These are phyloP conservation scores for Tothia fuscella DNA, from an alignment of 2,329 filamentous ascomycete species.

Conservation along the genomic window DNA sequence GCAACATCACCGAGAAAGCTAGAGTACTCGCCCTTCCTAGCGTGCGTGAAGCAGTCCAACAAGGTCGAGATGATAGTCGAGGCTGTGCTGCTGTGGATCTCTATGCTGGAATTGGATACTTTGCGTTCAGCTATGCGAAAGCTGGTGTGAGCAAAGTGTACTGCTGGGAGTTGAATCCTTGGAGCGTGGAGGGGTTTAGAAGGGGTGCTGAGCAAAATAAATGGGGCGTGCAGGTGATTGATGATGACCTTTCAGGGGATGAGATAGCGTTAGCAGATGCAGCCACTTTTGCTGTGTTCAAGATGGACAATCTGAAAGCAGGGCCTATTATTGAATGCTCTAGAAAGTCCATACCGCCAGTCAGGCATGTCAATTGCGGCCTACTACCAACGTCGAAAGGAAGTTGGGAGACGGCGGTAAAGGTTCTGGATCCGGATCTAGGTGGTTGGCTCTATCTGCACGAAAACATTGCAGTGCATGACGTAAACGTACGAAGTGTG, in stretches of 20 bases:
- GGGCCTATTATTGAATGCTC: slow-evolving; percentile 16
- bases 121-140: slow-evolving; percentile 70
- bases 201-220: slow-evolving; percentile 29
- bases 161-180: slow-evolving; percentile 75
- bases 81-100: slow-evolving; percentile 51
- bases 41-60: slow-evolving; percentile 18
- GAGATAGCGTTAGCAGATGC: not conserved
- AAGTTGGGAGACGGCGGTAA: slow-evolving; percentile 39
- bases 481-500: slow-evolving; percentile 24
- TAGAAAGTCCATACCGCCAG: slow-evolving; percentile 19
- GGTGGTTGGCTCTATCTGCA: slow-evolving; percentile 50
- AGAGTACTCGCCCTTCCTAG: slow-evolving; percentile 46
- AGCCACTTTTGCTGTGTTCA: slow-evolving; percentile 26
- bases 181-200: slow-evolving; percentile 34
- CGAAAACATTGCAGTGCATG: slow-evolving; percentile 42
- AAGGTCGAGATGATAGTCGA: slow-evolving; percentile 20
- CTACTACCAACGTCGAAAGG: slow-evolving; percentile 40
- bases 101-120: slow-evolving; percentile 91
- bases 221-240: slow-evolving; percentile 20
- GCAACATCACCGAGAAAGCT: slow-evolving; percentile 82
- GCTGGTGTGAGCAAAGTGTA: slow-evolving; percentile 58
- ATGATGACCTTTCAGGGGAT: not conserved
- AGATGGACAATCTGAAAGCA: slow-evolving; percentile 28
- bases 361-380: slow-evolving; percentile 49
- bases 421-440: slow-evolving; percentile 30